phyloP scores from a whole-genome alignment of 208 protist species.

The Borovskyia barvae region DNA sequence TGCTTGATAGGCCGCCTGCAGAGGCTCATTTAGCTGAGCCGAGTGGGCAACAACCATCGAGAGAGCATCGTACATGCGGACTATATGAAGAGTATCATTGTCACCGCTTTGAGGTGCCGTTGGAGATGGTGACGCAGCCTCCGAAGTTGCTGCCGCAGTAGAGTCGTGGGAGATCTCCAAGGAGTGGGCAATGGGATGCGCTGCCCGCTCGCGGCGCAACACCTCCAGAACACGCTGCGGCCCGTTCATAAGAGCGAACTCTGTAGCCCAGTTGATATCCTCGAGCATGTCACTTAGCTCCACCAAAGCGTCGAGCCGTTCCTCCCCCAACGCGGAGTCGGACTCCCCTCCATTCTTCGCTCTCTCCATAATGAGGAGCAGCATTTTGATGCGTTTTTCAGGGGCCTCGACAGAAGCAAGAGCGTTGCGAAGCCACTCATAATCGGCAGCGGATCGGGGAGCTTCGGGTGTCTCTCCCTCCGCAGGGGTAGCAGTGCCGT shows the following conservation, averaged over 20 bases:
- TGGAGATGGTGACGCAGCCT: background rate
- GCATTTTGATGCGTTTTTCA: conserved; percentile 54
- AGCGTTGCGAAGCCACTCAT: conserved; percentile 69
- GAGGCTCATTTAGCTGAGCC: conserved; percentile 57
- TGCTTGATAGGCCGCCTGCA: conserved; percentile 50
- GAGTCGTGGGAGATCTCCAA: too few species aligned
- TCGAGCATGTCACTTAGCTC: conserved; percentile 87
- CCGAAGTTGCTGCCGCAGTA: background rate
- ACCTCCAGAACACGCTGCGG: conserved; percentile 40
- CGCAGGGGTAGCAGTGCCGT: background rate
- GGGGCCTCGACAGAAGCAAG: conserved; percentile 73
- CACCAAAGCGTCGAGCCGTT: conserved; percentile 41
- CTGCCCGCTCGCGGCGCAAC: conserved; percentile 13
- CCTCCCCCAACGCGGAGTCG: background rate
- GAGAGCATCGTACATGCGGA: too few species aligned
- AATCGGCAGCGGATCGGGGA: conserved; percentile 28
- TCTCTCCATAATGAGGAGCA: conserved; percentile 30
- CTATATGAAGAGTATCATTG: conserved; percentile 1
- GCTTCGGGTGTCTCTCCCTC: too few species aligned
- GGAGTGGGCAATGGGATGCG: background rate
- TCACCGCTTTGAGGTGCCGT: background rate
- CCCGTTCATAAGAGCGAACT: conserved; percentile 79
- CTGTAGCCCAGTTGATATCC: conserved; percentile 86
- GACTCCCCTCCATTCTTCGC: background rate
- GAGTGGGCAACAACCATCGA: conserved; percentile 36